Evolutionary conservation across 2,329 filamentous ascomycete genomes (phyloP).

Genomic region (Zymoseptoria tritici): DNA sequence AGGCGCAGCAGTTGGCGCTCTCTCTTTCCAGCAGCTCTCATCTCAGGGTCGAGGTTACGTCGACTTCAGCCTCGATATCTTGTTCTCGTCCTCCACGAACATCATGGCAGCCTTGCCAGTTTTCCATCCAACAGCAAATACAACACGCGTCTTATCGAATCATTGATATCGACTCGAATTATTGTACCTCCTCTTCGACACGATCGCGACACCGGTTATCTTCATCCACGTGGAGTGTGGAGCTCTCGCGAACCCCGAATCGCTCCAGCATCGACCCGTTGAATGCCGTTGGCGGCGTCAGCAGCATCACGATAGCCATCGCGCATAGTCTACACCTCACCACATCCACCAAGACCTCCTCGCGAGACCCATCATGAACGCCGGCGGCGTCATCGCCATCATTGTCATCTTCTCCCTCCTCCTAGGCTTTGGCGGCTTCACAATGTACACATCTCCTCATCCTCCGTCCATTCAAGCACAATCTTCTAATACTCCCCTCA

Average conservation of each 20-base stretch:
- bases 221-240: neutral
- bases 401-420: slow-evolving; percentile 40
- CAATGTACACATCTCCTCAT: neutral
- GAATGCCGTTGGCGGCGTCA: neutral
- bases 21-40: neutral
- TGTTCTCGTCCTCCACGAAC: neutral
- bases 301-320: neutral
- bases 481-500: neutral
- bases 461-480: no score
- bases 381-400: slow-evolving; percentile 62
- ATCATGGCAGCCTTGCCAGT: neutral
- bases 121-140: neutral
- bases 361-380: slow-evolving; percentile 16
- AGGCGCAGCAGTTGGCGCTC: no score
- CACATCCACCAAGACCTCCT: neutral
- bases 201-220: neutral
- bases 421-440: neutral
- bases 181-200: neutral
- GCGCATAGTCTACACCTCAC: neutral
- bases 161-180: neutral
- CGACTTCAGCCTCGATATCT: neutral
- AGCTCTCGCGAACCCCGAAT: neutral
- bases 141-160: neutral
- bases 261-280: neutral
- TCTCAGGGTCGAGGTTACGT: neutral